Evolutionary conservation across 768 basidiomycete species (phyloP).

Genomic region (Leucocoprinus leucothites): DNA sequence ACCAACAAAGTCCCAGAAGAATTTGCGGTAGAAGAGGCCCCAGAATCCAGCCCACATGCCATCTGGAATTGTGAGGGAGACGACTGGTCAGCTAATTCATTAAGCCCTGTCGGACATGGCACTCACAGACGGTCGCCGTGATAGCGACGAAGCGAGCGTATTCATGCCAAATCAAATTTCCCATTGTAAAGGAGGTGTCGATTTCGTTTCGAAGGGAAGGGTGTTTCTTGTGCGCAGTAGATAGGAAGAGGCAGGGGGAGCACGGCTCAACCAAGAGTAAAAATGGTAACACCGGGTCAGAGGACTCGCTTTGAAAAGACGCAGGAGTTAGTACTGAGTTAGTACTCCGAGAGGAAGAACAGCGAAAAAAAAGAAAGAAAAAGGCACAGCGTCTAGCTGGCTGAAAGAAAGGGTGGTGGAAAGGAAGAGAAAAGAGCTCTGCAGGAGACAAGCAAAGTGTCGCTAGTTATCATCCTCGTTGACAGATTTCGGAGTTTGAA

Average conservation of each 20-base stretch:
- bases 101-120: not conserved
- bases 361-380: conserved; percentile 14
- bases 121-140: conserved; percentile 72
- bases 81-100: not conserved
- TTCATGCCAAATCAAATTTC: conserved; percentile 79
- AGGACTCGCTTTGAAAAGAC: conserved; percentile 23
- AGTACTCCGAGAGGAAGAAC: conserved; percentile 1
- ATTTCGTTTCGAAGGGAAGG: conserved; percentile 18
- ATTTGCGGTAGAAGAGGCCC: conserved; percentile 85
- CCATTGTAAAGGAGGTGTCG: conserved; percentile 47
- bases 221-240: conserved; percentile 19
- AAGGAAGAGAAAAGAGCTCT: conserved; percentile 17
- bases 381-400: conserved; percentile 36
- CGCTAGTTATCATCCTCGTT: not conserved
- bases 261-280: conserved; percentile 7
- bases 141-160: conserved; percentile 68
- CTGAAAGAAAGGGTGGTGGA: conserved; percentile 17
- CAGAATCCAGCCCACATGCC: conserved; percentile 80
- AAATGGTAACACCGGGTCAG: not conserved
- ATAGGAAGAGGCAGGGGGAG: conserved; percentile 14
- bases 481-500: conserved; percentile 20
- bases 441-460: conserved; percentile 8
- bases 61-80: conserved; percentile 38
- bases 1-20: conserved; percentile 95
- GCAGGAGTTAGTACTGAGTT: conserved; percentile 1